phyloP scores from a whole-genome alignment of 164 flowering plant genomes.

The Stephania cephalantha region DNA sequence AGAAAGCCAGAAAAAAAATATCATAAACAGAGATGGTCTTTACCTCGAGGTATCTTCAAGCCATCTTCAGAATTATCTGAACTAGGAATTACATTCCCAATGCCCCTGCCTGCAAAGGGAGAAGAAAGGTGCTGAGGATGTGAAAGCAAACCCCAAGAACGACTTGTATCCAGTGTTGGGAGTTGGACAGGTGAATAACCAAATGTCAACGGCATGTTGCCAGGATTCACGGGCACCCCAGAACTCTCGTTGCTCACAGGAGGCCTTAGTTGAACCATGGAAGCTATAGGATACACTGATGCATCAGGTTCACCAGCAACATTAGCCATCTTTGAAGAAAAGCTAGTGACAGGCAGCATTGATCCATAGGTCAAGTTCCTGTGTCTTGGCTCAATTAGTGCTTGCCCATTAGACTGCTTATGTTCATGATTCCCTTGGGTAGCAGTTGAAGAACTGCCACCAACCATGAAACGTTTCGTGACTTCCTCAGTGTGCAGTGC shows the following conservation, averaged over 20 bases:
- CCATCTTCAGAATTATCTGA: slow-evolving; percentile 34
- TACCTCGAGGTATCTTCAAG: slow-evolving; percentile 30
- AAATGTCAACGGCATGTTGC: slow-evolving; percentile 47
- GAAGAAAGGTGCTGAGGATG: slow-evolving; percentile 46
- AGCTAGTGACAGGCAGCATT: slow-evolving; percentile 33
- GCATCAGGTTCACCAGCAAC: slow-evolving; percentile 24
- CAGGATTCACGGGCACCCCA: slow-evolving; percentile 29
- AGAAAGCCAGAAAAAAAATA: not conserved
- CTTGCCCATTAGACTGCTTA: slow-evolving; percentile 29
- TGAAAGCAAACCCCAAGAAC: slow-evolving; percentile 41
- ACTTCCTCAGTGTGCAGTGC: slow-evolving; percentile 40
- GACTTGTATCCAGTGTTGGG: slow-evolving; percentile 58
- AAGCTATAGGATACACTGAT: slow-evolving; percentile 34
- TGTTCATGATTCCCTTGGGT: slow-evolving; percentile 43
- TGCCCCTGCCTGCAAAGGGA: slow-evolving; percentile 36
- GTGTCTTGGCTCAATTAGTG: slow-evolving; percentile 38
- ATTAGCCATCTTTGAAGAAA: slow-evolving; percentile 36
- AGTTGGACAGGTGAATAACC: slow-evolving; percentile 72
- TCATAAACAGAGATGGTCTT: not conserved
- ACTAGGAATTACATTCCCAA: slow-evolving; percentile 23
- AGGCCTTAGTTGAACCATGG: slow-evolving; percentile 40
- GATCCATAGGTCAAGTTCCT: slow-evolving; percentile 31
- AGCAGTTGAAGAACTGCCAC: slow-evolving; percentile 28
- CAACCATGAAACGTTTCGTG: slow-evolving; percentile 28
- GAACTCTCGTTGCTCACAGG: slow-evolving; percentile 41